These are phyloP conservation scores for Strobilomyces dryophilus DNA, from an alignment of 768 basidiomycete genomes.

Conservation along the genomic window DNA sequence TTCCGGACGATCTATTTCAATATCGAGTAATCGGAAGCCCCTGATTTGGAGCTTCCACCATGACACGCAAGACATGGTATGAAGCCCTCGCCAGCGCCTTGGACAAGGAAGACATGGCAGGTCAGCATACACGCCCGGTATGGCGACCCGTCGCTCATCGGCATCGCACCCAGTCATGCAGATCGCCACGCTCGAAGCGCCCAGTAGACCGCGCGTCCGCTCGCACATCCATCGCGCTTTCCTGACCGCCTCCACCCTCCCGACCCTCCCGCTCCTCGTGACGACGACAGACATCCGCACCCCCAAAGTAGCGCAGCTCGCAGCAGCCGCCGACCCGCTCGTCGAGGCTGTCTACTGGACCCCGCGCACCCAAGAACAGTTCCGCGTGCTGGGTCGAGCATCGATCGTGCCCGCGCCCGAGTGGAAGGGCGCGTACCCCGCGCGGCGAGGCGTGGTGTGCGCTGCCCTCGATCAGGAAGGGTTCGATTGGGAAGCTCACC, in stretches of 20 bases:
- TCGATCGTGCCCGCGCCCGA: conserved; percentile 50
- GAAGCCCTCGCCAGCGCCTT: conserved; percentile 41
- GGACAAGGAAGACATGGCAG: conserved; percentile 33
- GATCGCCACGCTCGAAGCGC: conserved; percentile 33
- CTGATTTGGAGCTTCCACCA: not conserved
- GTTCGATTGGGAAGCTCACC: conserved; percentile 59
- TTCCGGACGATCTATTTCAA: too few species aligned
- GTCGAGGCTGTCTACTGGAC: conserved; percentile 78
- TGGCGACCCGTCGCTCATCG: not conserved
- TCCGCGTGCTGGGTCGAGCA: conserved; percentile 58
- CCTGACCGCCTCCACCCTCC: conserved; percentile 39
- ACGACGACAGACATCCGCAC: conserved; percentile 70
- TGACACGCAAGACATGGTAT: conserved; percentile 41
- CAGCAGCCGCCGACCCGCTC: not conserved
- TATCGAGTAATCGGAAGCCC: not conserved
- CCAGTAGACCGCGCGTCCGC: conserved; percentile 54
- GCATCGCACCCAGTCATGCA: conserved; percentile 45
- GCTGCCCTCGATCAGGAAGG: conserved; percentile 35
- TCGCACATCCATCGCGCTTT: conserved; percentile 60
- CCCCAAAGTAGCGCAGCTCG: conserved; percentile 49
- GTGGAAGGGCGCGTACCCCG: conserved; percentile 26
- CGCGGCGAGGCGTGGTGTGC: conserved; percentile 20
- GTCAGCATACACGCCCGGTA: conserved; percentile 15
- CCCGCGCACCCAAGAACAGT: conserved; percentile 63
- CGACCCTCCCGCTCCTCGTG: conserved; percentile 56